phyloP scores from a whole-genome alignment of 139 green algal genomes.

The Chlamydomonas sphaeroides region DNA sequence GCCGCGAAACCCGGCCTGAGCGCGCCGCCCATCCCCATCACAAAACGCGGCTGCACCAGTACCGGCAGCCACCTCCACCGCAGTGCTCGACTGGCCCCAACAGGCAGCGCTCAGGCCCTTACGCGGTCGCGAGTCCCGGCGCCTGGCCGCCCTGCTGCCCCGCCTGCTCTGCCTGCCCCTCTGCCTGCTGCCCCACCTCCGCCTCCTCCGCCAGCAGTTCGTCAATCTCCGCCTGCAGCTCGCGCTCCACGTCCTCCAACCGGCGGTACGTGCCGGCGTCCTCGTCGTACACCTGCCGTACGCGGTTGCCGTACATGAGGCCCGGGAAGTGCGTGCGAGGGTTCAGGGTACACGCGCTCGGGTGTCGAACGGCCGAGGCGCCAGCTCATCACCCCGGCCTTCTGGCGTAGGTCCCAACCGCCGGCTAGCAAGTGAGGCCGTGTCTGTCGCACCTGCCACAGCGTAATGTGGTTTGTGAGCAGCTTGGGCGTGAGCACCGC shows the following conservation, averaged over 20 bases:
- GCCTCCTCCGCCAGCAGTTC: neutral
- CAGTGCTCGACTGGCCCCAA: too few species aligned
- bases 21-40: too few species aligned
- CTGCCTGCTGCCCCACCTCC: neutral
- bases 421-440: too few species aligned
- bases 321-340: too few species aligned
- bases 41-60: too few species aligned
- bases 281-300: slow-evolving; percentile 54
- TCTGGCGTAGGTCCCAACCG: too few species aligned
- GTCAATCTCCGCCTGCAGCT: slow-evolving; percentile 1
- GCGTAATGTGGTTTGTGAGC: slow-evolving; percentile 60
- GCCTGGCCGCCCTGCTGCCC: neutral
- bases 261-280: slow-evolving; percentile 38
- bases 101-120: neutral
- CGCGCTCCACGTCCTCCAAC: slow-evolving; percentile 37
- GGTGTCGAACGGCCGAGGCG: too few species aligned
- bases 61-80: too few species aligned
- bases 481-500: slow-evolving; percentile 36
- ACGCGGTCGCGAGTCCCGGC: neutral
- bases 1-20: too few species aligned
- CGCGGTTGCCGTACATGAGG: too few species aligned
- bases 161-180: neutral
- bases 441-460: slow-evolving; percentile 60
- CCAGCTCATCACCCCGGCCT: too few species aligned
- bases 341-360: too few species aligned